Percentiles rank a stretch among this genome's conserved stretches.
Conservation (phyloP, 768 basidiomycete genomes). For the Mycena capillaripes region DNA sequence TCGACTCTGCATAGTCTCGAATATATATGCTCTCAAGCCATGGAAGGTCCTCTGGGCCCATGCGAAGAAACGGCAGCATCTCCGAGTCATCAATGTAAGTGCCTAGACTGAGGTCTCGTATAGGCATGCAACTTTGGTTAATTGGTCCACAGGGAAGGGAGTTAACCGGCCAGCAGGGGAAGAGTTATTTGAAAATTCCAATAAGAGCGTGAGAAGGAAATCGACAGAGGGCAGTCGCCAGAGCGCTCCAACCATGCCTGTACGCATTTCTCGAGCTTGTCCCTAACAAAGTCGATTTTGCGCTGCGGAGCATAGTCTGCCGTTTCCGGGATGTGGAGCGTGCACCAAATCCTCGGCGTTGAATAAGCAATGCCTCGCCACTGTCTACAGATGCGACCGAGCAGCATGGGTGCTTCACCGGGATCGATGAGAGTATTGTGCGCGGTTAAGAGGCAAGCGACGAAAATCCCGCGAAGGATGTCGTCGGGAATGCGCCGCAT, state of each 20-base stretch:
- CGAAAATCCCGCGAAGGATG: slow-evolving; percentile 21
- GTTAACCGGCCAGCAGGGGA: too few species aligned
- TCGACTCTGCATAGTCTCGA: neutral
- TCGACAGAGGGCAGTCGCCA: neutral
- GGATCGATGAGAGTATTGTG: slow-evolving; percentile 22
- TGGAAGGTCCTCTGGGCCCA: too few species aligned
- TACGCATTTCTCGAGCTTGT: neutral
- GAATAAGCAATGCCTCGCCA: slow-evolving; percentile 16
- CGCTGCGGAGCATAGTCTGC: too few species aligned
- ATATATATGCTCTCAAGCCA: neutral
- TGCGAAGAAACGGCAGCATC: too few species aligned
- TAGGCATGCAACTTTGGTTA: too few species aligned
- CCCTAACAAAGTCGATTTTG: neutral
- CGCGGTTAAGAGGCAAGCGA: slow-evolving; percentile 6
- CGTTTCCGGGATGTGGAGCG: slow-evolving; percentile 14
- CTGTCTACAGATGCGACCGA: slow-evolving; percentile 18
- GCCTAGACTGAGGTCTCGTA: too few species aligned
- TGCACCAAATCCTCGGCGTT: slow-evolving; percentile 20
- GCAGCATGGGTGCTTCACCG: slow-evolving; percentile 11
- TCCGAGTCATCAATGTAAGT: too few species aligned
- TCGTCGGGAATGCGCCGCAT: slow-evolving; percentile 18
- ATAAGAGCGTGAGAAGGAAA: slow-evolving; percentile 6
- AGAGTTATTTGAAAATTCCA: neutral
- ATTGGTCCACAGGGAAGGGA: neutral
- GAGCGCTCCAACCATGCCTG: slow-evolving; percentile 2